Evolutionary conservation across 768 basidiomycete species (phyloP).

Genomic region (Auricularia cornea): DNA sequence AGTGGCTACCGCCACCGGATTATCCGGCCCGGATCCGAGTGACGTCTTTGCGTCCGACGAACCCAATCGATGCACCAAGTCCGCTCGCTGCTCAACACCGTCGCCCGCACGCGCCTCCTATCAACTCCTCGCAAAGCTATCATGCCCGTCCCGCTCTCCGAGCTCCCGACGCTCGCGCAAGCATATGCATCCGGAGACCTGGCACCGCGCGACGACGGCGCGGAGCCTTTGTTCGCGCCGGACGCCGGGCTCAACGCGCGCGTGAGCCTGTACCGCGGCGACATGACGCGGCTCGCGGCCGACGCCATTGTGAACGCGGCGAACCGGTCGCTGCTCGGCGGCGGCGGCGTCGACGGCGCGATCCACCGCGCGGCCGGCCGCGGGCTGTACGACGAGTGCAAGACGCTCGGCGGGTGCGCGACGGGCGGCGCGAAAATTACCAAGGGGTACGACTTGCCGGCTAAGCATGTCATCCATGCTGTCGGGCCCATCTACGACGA

Average conservation of each 20-base stretch:
- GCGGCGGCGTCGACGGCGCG: conserved; percentile 60
- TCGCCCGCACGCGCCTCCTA: too few relatives aligned
- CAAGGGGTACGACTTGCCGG: conserved; percentile 65
- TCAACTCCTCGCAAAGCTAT: not conserved
- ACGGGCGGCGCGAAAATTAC: conserved; percentile 78
- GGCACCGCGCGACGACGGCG: not conserved
- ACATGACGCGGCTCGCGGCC: conserved; percentile 58
- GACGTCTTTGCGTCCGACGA: too few relatives aligned
- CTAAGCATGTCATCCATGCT: conserved; percentile 68
- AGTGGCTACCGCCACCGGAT: too few relatives aligned
- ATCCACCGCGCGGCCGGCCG: conserved; percentile 72
- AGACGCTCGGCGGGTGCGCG: conserved; percentile 53
- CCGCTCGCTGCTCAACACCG: too few relatives aligned
- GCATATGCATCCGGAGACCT: not conserved
- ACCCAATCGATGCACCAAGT: too few relatives aligned
- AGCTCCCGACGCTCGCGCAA: not conserved
- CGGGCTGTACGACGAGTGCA: conserved; percentile 61
- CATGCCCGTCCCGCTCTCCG: not conserved
- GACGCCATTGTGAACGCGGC: conserved; percentile 82
- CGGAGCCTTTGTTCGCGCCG: not conserved
- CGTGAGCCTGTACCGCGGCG: not conserved
- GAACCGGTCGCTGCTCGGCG: conserved; percentile 63
- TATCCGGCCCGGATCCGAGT: too few relatives aligned
- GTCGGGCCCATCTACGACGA: conserved; percentile 66
- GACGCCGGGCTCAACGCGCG: not conserved